phyloP scores from a whole-genome alignment of 495 filamentous ascomycete species.

The Astrothelium macrocarpum region DNA sequence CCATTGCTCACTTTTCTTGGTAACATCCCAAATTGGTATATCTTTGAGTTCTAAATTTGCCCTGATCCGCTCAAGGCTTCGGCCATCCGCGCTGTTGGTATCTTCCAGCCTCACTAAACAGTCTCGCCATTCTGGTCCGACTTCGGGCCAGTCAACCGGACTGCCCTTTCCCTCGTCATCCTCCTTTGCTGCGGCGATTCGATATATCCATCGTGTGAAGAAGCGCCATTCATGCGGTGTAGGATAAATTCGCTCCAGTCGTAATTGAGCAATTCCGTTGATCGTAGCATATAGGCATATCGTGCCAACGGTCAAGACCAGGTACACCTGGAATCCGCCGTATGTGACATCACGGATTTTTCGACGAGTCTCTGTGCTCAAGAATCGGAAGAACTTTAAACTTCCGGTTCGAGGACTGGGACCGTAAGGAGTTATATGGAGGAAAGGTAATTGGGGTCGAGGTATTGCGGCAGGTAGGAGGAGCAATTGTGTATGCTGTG shows the following conservation, averaged over 20 bases:
- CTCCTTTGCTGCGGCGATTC: conserved; percentile 12
- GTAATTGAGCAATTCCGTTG: conserved; percentile 54
- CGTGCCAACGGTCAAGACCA: neutral
- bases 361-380: conserved; percentile 65
- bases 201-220: conserved; percentile 36
- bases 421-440: conserved; percentile 43
- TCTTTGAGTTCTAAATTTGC: conserved; percentile 36
- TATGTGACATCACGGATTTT: conserved; percentile 56
- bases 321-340: conserved; percentile 41
- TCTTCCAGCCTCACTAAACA: conserved; percentile 44
- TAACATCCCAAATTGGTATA: conserved; percentile 43
- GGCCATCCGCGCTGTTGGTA: conserved; percentile 49
- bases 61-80: conserved; percentile 49
- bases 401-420: conserved; percentile 35
- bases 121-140: conserved; percentile 44
- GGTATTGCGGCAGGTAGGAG: conserved; percentile 37
- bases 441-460: conserved; percentile 76
- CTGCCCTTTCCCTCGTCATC: conserved; percentile 37
- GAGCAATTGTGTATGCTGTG: conserved; percentile 39
- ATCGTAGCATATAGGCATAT: conserved; percentile 36
- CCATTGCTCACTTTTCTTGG: conserved; percentile 68
- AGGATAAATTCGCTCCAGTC: conserved; percentile 47
- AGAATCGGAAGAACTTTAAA: conserved; percentile 53
- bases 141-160: conserved; percentile 55
- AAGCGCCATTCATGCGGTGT: conserved; percentile 24